Percentiles rank a stretch among this genome's conserved stretches.
These are phyloP conservation scores for Acacia crassicarpa DNA, from an alignment of 306 rosid genomes.

Conservation along the genomic window DNA sequence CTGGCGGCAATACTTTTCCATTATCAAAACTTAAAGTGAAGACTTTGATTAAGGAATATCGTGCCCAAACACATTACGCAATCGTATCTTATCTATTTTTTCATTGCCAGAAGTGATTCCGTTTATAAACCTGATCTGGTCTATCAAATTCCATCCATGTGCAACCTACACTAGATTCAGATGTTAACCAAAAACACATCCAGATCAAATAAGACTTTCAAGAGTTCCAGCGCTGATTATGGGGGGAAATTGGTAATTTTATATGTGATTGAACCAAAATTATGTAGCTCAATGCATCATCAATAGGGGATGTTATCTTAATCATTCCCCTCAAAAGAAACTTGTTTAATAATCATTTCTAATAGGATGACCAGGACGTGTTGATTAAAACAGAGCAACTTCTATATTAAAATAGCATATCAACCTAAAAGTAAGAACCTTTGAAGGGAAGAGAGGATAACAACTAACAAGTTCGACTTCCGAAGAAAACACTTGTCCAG, in stretches of 20 bases:
- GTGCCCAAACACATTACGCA: background rate
- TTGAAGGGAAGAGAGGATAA: background rate
- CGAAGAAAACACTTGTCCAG: background rate
- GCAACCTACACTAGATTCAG: background rate
- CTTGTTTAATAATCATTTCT: slow-evolving; percentile 16
- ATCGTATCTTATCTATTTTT: background rate
- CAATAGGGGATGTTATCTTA: background rate
- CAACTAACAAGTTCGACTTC: slow-evolving; percentile 4
- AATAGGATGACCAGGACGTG: background rate
- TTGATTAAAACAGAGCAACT: slow-evolving; percentile 23
- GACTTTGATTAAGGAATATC: background rate
- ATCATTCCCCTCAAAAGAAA: slow-evolving; percentile 9
- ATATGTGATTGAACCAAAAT: background rate
- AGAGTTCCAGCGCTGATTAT: slow-evolving; percentile 8
- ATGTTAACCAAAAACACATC: background rate
- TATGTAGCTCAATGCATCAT: slow-evolving; percentile 4
- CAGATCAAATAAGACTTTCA: background rate
- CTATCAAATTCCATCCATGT: slow-evolving; percentile 2
- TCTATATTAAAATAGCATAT: slow-evolving; percentile 20
- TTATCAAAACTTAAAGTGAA: background rate
- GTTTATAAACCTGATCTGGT: background rate
- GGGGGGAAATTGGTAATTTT: background rate
- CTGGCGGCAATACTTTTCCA: background rate
- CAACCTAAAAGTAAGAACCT: background rate
- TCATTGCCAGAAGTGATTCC: background rate